A percentile compares a stretch with the other conserved stretches of the same genome.
phyloP scores from a whole-genome alignment of 768 basidiomycete species.

The Boletus rubroflammeus region DNA sequence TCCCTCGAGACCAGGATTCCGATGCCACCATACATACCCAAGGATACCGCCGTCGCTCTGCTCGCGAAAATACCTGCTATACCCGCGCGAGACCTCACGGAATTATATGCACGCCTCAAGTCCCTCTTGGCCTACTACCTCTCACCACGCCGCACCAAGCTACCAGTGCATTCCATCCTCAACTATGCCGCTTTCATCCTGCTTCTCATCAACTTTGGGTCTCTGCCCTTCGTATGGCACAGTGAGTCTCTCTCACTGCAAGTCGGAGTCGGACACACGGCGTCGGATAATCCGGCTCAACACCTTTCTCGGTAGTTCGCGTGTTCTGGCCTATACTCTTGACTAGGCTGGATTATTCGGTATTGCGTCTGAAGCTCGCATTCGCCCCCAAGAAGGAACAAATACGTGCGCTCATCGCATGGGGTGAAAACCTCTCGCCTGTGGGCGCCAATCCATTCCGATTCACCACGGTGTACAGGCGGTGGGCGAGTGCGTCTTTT shows the following conservation, averaged over 20 bases:
- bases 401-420: slow-evolving; percentile 36
- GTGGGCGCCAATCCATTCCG: slow-evolving; percentile 59
- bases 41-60: background rate
- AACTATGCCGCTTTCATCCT: slow-evolving; percentile 33
- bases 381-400: slow-evolving; percentile 36
- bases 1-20: background rate
- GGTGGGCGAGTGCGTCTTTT: slow-evolving; percentile 51
- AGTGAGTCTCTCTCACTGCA: slow-evolving; percentile 42
- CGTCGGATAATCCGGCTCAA: background rate
- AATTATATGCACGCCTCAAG: slow-evolving; percentile 4
- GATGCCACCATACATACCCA: slow-evolving; percentile 12
- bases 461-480: slow-evolving; percentile 36
- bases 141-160: slow-evolving; percentile 2
- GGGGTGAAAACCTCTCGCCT: slow-evolving; percentile 47
- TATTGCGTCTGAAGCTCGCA: slow-evolving; percentile 34
- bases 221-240: slow-evolving; percentile 67
- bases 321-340: slow-evolving; percentile 48
- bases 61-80: slow-evolving; percentile 16
- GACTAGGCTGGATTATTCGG: slow-evolving; percentile 32
- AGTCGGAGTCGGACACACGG: background rate
- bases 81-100: background rate
- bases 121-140: slow-evolving; percentile 2
- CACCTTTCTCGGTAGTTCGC: slow-evolving; percentile 37
- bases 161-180: slow-evolving; percentile 13
- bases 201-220: slow-evolving; percentile 56